Evolutionary conservation across 805 yeast genomes (phyloP), one percentile per base, ranked within the genome.

Genomic region (Sungouiella blattae): DNA sequence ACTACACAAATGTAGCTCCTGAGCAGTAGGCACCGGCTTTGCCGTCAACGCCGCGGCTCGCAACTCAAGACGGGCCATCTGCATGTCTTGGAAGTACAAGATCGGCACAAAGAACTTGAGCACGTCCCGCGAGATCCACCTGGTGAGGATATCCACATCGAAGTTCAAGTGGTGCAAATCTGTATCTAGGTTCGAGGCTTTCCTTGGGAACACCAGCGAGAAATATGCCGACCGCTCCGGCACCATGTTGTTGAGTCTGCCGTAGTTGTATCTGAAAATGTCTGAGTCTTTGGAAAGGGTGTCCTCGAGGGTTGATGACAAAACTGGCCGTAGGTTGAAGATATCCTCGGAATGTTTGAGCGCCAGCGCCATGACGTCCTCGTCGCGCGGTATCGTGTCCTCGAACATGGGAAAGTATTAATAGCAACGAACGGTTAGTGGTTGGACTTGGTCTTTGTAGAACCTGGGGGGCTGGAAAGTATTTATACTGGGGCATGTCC

Each of bases 91-190:
- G 29, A 51, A 48, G 32, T 51, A 51, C 6, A 49, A 14, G 4
- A 49, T 47, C 4, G 54, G 53, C 17, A 51, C 42, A 17, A 51
- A 27, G 7, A 49, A 28, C 22, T 43, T 44, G 6, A 47, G 40
- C 2, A 48, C 25, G 28, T 43, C 44, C 11, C 48, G 28, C 5
- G 54, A 44, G n/a, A 49, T 27, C 53, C 53, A 51, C 17, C 53
- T 29, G 3, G 50, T 40, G 7, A 51, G 25, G 15, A 44, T 37
- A 16, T 47, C 54, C 28, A 39, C 35, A 22, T 48, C 46, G 16
- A 44, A 36, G 18, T 30, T 35, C 4, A 39, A 24, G 24, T 49
- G 39, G 14, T 47, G 48, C 22, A 46, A 41, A 23, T 51, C 52
- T 14, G 41, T 49, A 26, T 50, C 55, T 8, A 50, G 38, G 24